Evolutionary conservation across 345 rosid species (phyloP).

Genomic region (Geranium brycei): DNA sequence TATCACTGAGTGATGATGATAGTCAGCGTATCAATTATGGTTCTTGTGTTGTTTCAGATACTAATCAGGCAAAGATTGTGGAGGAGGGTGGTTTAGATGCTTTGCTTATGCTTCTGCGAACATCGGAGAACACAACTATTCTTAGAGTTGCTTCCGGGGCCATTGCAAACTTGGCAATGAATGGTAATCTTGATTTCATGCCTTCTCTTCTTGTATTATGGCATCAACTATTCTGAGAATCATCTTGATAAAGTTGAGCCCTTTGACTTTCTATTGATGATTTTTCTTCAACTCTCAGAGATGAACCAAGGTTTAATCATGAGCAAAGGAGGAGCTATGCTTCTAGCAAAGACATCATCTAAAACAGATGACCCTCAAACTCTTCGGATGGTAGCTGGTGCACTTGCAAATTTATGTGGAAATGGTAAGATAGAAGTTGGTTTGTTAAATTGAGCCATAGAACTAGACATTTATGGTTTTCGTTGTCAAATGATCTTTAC

Average conservation of each 20-base stretch:
- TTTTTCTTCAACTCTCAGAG: conserved; percentile 22
- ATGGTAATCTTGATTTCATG: conserved; percentile 31
- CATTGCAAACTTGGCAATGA: conserved; percentile 93
- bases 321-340: conserved; percentile 76
- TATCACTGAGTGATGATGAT: not conserved
- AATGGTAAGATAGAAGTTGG: conserved; percentile 45
- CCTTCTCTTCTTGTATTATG: conserved; percentile 7
- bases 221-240: not conserved
- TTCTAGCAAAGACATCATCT: conserved; percentile 57
- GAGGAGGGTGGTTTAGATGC: conserved; percentile 95
- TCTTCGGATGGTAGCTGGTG: conserved; percentile 94
- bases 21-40: not conserved
- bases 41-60: conserved; percentile 27
- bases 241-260: not conserved
- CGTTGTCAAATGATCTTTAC: not conserved
- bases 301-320: conserved; percentile 71
- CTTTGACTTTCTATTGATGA: not conserved
- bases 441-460: not conserved
- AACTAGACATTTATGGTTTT: conserved; percentile 1
- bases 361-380: conserved; percentile 79
- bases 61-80: conserved; percentile 73
- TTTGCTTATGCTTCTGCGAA: conserved; percentile 47
- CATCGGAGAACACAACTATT: conserved; percentile 62
- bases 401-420: conserved; percentile 82
- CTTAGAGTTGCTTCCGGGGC: conserved; percentile 97